Evolutionary conservation across 805 yeast species (phyloP), one percentile per base, ranked within the genome.

Genomic region (Pichia nakasei): DNA sequence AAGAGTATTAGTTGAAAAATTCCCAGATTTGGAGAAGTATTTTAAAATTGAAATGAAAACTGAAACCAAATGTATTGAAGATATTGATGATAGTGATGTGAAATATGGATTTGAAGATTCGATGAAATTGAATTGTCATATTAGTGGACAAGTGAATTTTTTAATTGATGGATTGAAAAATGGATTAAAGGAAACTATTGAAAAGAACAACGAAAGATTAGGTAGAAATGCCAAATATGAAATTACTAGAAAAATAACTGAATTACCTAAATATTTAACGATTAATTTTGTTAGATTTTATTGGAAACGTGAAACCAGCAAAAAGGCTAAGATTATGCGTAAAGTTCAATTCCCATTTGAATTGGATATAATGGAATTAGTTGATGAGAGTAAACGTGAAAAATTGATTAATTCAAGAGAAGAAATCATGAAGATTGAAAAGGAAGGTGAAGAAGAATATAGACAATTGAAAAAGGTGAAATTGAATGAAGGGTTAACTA

Each of bases 341-440:
- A 87, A 83, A 66, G 98, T 93, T 22, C 85, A 82, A 50, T 93
- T 93, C 67, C 99, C 99, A 35, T 85, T 88, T 65, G 93, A 85
- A 63, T 69, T 91, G 46, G 99, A 93, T 61, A 70, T 87, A 34
- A 75, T 89, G 17, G 97, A 89, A 58, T 68, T 89, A 67, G 72
- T 93, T 54, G 88, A 88, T 46, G 88, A 79, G n/a, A 80, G 77
- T 11, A 76, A 88, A 51, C 80, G 77, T 58, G 67, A 68, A 13
- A 76, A 77, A 45, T 80, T 88, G 58, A 71, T 80, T 19, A 75
- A 79, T 36, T 74, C 77, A 5, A 79, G 97, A 58, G 97, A 89
- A 49, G 77, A 78, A 44, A 70, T 87, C 46, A 78, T 88, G 57
- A 76, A 76, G 54, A 70, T 88, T 43, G 88, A 85, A 49, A 85